A percentile compares a stretch with the other conserved stretches of the same genome.
These are phyloP conservation scores for Phytomonas sp. DNA, from an alignment of 208 protist species.

Conservation along the genomic window DNA sequence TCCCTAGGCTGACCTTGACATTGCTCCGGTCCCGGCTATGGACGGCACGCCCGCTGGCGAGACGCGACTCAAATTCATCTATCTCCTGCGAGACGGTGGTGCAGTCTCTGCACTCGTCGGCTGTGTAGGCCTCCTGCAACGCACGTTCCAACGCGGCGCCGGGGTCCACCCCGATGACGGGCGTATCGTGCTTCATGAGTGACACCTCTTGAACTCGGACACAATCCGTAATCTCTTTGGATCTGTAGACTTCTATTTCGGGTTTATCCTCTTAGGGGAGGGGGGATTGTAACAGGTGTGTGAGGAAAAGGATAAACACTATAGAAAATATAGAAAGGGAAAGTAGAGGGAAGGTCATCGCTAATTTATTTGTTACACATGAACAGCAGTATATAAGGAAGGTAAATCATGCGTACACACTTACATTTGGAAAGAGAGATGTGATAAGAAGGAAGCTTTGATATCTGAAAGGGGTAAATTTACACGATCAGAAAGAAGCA, in stretches of 20 bases:
- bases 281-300: not conserved
- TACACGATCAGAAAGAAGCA: not conserved
- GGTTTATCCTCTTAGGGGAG: too few species aligned
- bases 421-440: not conserved
- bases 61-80: not conserved
- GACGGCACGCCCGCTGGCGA: not conserved
- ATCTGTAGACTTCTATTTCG: not conserved
- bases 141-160: not conserved
- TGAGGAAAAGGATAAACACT: not conserved
- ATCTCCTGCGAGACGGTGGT: not conserved
- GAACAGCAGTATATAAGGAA: not conserved
- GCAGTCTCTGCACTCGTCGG: not conserved
- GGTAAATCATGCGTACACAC: not conserved
- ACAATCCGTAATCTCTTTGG: not conserved
- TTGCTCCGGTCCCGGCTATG: not conserved
- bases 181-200: not conserved
- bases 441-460: too few species aligned
- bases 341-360: not conserved
- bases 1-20: not conserved
- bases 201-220: not conserved
- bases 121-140: not conserved
- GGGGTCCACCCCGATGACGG: not conserved
- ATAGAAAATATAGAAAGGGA: not conserved
- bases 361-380: not conserved
- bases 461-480: not conserved